Evolutionary conservation across 345 rosid species (phyloP).

Genomic region (Capsella bursapastoris): DNA sequence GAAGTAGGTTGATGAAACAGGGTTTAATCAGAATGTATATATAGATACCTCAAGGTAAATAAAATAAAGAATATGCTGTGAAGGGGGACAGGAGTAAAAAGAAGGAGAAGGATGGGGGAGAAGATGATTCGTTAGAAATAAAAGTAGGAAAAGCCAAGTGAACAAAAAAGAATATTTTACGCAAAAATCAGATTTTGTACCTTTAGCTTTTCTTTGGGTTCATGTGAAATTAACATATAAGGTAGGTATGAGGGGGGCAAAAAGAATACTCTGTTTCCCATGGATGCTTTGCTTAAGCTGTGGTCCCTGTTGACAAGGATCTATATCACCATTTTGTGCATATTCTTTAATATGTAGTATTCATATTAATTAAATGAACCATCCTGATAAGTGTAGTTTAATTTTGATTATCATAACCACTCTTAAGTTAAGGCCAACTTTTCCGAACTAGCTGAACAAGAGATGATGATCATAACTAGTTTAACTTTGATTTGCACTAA

Average conservation of each 20-base stretch:
- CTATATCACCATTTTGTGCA: too few species aligned
- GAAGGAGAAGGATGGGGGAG: constrained; percentile 43
- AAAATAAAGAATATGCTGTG: constrained; percentile 8
- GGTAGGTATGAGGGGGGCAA: constrained; percentile 9
- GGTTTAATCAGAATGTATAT: constrained; percentile 21
- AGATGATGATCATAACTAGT: too few species aligned
- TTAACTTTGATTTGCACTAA: too few species aligned
- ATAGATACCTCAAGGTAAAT: constrained; percentile 2
- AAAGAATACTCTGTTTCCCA: constrained; percentile 3
- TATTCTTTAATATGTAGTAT: too few species aligned
- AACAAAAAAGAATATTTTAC: constrained; percentile 38
- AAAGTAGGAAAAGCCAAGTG: constrained; percentile 47
- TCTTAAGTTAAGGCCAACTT: too few species aligned
- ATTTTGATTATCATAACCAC: too few species aligned
- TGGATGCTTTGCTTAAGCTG: constrained; percentile 33
- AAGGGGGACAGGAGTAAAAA: constrained; percentile 28
- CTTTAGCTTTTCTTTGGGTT: constrained; percentile 34
- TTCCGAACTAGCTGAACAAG: too few species aligned
- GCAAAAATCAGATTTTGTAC: constrained; percentile 41
- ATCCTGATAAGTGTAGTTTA: too few species aligned
- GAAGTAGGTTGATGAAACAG: constrained; percentile 33
- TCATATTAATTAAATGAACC: too few species aligned
- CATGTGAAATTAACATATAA: constrained; percentile 36
- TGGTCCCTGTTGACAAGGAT: constrained; percentile 27
- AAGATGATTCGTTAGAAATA: constrained; percentile 55